These are phyloP conservation scores for Leonotis leonurus DNA, from an alignment of 257 asterid species.

Conservation along the genomic window DNA sequence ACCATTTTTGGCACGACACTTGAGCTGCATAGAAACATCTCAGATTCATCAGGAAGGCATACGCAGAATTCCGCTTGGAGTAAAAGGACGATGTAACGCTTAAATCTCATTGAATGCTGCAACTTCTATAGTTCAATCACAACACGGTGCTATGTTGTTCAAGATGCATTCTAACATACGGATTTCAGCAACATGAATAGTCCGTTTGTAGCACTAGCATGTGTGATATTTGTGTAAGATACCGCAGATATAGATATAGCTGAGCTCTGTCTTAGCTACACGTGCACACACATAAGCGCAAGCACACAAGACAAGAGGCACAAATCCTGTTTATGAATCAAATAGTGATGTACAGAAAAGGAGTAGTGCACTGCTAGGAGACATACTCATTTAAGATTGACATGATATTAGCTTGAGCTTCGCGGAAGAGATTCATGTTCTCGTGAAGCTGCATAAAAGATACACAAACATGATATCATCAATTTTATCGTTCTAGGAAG, in stretches of 20 bases:
- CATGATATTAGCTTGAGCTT: conserved; percentile 56
- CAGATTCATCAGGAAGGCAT: too few species aligned
- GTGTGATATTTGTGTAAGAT: too few species aligned
- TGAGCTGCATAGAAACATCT: conserved; percentile 34
- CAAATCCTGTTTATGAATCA: background rate
- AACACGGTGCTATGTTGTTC: background rate
- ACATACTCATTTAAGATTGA: conserved; percentile 66
- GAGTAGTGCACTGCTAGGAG: background rate
- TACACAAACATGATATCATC: conserved; percentile 10
- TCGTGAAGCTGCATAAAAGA: conserved; percentile 57
- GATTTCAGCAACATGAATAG: background rate
- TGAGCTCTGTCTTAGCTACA: too few species aligned
- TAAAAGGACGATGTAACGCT: background rate
- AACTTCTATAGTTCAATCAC: background rate
- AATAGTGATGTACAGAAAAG: background rate
- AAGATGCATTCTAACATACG: background rate
- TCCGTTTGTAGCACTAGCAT: too few species aligned
- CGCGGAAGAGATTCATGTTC: conserved; percentile 58
- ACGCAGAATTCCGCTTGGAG: background rate
- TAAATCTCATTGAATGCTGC: background rate
- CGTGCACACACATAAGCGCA: too few species aligned
- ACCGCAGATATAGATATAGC: too few species aligned
- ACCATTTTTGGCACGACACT: conserved; percentile 54
- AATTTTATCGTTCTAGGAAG: conserved; percentile 6
- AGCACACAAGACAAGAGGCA: background rate